Evolutionary conservation across 768 basidiomycete species (phyloP).

Genomic region (Auricularia cornea): DNA sequence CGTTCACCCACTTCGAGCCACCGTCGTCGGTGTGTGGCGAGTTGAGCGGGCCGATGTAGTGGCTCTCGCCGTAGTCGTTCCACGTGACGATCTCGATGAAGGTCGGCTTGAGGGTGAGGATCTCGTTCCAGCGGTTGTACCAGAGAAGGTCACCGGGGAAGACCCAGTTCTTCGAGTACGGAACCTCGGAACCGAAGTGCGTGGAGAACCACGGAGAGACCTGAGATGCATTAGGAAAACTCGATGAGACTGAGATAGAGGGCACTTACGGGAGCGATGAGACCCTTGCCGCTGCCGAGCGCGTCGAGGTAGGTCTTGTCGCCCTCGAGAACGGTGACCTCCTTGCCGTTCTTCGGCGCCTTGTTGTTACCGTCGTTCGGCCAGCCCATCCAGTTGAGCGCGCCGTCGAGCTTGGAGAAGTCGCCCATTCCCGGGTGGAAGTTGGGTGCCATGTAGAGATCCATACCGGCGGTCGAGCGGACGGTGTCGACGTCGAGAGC

Average conservation of each 20-base stretch:
- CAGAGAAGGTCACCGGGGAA: slow-evolving; percentile 50
- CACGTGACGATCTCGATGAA: slow-evolving; percentile 53
- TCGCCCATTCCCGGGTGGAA: slow-evolving; percentile 15
- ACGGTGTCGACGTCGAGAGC: slow-evolving; percentile 21
- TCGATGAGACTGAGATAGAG: neutral
- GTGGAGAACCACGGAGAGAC: slow-evolving; percentile 73
- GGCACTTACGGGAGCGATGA: slow-evolving; percentile 14
- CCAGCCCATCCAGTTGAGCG: slow-evolving; percentile 20
- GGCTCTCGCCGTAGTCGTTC: slow-evolving; percentile 73
- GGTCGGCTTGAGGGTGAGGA: slow-evolving; percentile 39
- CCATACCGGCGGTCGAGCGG: slow-evolving; percentile 9
- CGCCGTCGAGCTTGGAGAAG: neutral
- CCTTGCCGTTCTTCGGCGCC: neutral
- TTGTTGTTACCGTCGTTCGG: slow-evolving; percentile 21
- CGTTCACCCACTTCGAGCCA: slow-evolving; percentile 19
- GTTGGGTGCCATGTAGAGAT: slow-evolving; percentile 22
- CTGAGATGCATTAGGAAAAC: neutral
- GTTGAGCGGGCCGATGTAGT: slow-evolving; percentile 32
- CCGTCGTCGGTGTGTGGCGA: slow-evolving; percentile 24
- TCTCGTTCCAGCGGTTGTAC: slow-evolving; percentile 53
- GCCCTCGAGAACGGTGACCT: slow-evolving; percentile 2
- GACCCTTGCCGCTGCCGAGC: slow-evolving; percentile 10
- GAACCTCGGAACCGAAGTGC: slow-evolving; percentile 45
- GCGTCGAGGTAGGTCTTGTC: slow-evolving; percentile 15
- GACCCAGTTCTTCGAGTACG: slow-evolving; percentile 44